Base-by-base conservation (phyloP, 345 rosid species). In the Salix dunnii region DNA sequence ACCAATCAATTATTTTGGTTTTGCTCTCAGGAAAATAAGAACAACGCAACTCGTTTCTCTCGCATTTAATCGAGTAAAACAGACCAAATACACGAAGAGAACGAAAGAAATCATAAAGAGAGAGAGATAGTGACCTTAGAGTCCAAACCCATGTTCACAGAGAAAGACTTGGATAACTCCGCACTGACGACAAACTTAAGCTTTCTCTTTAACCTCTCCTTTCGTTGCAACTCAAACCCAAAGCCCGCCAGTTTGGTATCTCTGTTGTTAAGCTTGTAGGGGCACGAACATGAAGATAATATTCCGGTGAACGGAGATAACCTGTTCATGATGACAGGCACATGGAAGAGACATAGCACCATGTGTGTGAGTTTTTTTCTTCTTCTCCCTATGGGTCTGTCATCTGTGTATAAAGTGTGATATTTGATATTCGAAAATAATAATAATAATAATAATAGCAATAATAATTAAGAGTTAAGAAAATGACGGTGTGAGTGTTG, bases 331-430 rank as follows among this genome's bases (percentile, higher is more conserved):
- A 74, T 83, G 81, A 78, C 73, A 85, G 73, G 67, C 82, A 81
- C 82, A 85, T 84, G 91, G 88, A 53, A 77, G 82, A 85, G 82
- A 78, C 96, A 84, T 79, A 87, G 85, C 89, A 91, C 76, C 91
- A 87, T 86, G 83, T 51, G 80, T 10, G 77, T 31, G 14, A 42
- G 51, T 23, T 46, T 28, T 18, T 10, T 58, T 9, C n/a, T 58
- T 58, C 10, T 9, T n/a, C 9, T 58, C 9, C 23, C 17, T 3
- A 13, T 14, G 51, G 20, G 51, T 3, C 18, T 46, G 6, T 46
- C 51, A 46, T 46, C 51, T 14, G 46, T 2, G 46, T 40, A 12
- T 43, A 46, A 46, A 46, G 51, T 3, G 51, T 46, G 51, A 3
- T 46, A 3, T 46, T 46, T 46, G 51, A 46, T 16, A 14, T 46